These are phyloP conservation scores for Diaporthe longicolla DNA, from an alignment of 2,329 filamentous ascomycete species.

Conservation along the genomic window DNA sequence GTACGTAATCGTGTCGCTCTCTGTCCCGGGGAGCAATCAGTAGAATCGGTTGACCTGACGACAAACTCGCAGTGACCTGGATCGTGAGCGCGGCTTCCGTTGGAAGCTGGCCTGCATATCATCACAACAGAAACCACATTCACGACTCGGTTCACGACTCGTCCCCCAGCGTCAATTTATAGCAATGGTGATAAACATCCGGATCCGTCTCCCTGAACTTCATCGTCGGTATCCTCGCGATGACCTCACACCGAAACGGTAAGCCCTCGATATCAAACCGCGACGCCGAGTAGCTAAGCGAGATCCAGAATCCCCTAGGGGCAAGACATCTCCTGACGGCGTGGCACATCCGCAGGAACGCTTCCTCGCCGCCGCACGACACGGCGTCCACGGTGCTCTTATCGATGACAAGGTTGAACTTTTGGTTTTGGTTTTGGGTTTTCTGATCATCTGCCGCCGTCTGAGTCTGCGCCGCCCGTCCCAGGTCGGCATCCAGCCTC, in stretches of 20 bases:
- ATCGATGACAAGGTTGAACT: constrained; percentile 62
- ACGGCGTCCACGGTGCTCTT: constrained; percentile 66
- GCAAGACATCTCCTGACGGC: constrained; percentile 54
- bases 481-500: constrained; percentile 47
- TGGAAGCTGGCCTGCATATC: not conserved
- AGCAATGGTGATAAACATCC: constrained; percentile 62
- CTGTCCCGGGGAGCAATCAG: too few species aligned
- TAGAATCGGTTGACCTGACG: too few species aligned
- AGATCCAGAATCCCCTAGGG: constrained; percentile 60
- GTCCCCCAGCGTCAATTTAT: constrained; percentile 55
- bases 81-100: too few species aligned
- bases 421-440: not conserved
- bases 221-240: constrained; percentile 58
- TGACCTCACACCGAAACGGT: constrained; percentile 58
- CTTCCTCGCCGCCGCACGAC: constrained; percentile 58
- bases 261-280: constrained; percentile 57
- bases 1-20: too few species aligned
- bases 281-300: constrained; percentile 60
- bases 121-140: not conserved
- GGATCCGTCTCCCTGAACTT: constrained; percentile 60
- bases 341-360: constrained; percentile 56
- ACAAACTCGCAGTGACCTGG: too few species aligned
- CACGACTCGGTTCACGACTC: not conserved
- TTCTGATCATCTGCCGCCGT: too few species aligned
- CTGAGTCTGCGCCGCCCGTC: not conserved